phyloP scores from a whole-genome alignment of 2,329 filamentous ascomycete genomes.

The Paracoccidioides brasiliensis region DNA sequence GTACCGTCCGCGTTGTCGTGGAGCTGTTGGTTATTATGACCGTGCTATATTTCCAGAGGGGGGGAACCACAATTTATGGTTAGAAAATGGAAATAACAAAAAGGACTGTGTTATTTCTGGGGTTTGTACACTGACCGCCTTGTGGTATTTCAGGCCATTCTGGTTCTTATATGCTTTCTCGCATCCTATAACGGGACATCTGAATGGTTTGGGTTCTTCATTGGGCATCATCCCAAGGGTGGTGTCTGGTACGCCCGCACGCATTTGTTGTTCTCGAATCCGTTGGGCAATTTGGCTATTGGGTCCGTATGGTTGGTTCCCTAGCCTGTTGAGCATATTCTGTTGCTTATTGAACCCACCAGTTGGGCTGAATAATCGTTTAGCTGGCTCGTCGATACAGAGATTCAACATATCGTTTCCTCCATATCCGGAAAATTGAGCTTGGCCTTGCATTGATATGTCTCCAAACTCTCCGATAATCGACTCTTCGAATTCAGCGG shows the following conservation, averaged over 20 bases:
- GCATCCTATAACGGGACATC: constrained; percentile 93
- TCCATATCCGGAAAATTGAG: constrained; percentile 28
- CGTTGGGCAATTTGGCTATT: constrained; percentile 62
- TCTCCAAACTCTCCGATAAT: constrained; percentile 51
- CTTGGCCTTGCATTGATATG: constrained; percentile 35
- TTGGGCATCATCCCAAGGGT: constrained; percentile 39
- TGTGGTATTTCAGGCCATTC: constrained; percentile 89
- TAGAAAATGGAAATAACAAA: constrained; percentile 6
- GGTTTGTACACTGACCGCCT: constrained; percentile 39
- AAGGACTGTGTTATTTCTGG: not conserved
- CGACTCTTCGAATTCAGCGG: constrained; percentile 62
- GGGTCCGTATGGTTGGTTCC: constrained; percentile 59
- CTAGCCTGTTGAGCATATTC: constrained; percentile 61
- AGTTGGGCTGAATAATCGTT: constrained; percentile 78
- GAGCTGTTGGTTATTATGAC: constrained; percentile 90
- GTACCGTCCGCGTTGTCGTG: constrained; percentile 95
- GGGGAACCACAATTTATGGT: not conserved
- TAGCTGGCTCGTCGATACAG: constrained; percentile 84
- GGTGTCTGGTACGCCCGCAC: constrained; percentile 41
- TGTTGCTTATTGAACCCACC: constrained; percentile 58
- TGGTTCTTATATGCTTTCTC: constrained; percentile 99
- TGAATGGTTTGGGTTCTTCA: constrained; percentile 94
- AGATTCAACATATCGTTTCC: constrained; percentile 45
- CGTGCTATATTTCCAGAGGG: constrained; percentile 43
- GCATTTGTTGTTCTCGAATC: constrained; percentile 51